A percentile compares a stretch with the other conserved stretches of the same genome.
Evolutionary conservation across 345 rosid species (phyloP).

Genomic region (Aquilaria sinensis): DNA sequence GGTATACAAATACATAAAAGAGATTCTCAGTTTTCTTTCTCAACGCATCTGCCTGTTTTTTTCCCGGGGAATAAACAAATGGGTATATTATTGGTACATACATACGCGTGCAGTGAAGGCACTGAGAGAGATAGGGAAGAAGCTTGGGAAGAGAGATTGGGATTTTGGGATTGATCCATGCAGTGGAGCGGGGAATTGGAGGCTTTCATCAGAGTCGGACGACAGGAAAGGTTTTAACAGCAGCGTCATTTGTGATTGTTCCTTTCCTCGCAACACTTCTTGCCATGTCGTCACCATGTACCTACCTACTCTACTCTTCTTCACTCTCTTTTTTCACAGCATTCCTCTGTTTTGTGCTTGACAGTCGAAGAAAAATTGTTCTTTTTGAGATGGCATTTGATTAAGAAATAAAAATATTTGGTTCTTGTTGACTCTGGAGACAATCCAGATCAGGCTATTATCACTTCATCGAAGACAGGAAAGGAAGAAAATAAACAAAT

Average conservation of each 20-base stretch:
- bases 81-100: background rate
- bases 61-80: background rate
- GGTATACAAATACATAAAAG: background rate
- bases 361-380: no score
- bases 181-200: slow-evolving; percentile 65
- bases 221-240: slow-evolving; percentile 37
- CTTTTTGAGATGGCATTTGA: background rate
- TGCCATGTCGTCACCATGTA: slow-evolving; percentile 74
- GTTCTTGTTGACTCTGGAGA: no score
- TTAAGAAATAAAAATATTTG: no score
- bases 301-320: slow-evolving; percentile 19
- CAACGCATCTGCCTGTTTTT: background rate
- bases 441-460: no score
- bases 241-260: slow-evolving; percentile 53
- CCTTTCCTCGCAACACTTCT: slow-evolving; percentile 33
- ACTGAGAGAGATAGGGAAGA: slow-evolving; percentile 53
- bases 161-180: slow-evolving; percentile 68
- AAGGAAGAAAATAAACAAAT: no score
- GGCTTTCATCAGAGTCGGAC: background rate
- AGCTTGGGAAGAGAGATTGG: slow-evolving; percentile 72
- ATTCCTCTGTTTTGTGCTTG: background rate
- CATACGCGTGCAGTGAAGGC: slow-evolving; percentile 45
- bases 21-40: background rate
- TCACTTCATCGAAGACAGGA: no score
- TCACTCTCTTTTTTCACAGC: background rate